These are phyloP conservation scores for Trichophyton benhamiae DNA, from an alignment of 2,329 filamentous ascomycete species.

Conservation along the genomic window DNA sequence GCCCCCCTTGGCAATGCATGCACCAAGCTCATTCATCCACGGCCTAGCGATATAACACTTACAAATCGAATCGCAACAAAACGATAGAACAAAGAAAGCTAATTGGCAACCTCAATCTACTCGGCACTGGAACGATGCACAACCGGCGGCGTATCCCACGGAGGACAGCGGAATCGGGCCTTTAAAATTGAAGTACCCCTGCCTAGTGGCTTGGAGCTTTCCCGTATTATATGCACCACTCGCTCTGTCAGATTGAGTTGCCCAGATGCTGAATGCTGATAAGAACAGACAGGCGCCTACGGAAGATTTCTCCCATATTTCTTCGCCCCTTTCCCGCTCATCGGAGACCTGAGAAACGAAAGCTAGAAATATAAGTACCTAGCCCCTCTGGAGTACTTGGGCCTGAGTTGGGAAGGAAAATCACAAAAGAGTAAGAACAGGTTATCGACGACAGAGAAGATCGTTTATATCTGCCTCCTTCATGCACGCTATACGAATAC, in stretches of 20 bases:
- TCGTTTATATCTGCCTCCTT: background rate
- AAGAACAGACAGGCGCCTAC: background rate
- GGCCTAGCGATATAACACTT: background rate
- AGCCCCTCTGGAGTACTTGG: background rate
- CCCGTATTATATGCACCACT: background rate
- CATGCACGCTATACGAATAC: background rate
- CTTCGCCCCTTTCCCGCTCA: background rate
- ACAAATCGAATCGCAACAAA: background rate
- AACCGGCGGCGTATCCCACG: background rate
- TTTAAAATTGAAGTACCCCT: background rate
- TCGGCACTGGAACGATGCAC: background rate
- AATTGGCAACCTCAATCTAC: background rate
- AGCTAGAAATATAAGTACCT: background rate
- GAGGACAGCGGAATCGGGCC: background rate
- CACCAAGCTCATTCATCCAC: background rate
- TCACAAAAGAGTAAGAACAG: background rate
- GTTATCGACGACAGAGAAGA: background rate
- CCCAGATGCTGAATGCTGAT: background rate
- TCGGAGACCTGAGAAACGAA: background rate
- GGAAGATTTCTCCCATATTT: background rate
- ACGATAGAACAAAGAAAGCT: constrained; percentile 11
- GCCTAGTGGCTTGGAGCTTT: background rate
- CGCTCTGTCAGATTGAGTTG: background rate
- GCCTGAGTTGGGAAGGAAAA: background rate
- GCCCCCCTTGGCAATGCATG: background rate